Evolutionary conservation across 495 filamentous ascomycete species (phyloP).

Genomic region (Hypoxylon subgilvum): DNA sequence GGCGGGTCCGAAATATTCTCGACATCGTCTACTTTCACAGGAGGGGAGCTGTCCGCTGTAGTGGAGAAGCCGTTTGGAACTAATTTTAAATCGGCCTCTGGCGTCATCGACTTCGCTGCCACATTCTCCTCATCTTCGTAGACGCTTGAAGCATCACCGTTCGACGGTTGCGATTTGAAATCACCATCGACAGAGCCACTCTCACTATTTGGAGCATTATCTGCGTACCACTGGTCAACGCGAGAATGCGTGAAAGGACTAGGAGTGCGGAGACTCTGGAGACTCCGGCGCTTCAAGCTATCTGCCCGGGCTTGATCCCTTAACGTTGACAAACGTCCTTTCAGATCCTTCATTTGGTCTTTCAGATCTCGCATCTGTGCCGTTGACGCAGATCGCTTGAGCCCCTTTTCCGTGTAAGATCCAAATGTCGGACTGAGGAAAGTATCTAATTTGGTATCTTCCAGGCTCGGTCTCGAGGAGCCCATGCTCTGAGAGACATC

Average conservation of each 20-base stretch:
- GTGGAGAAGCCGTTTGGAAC: conserved; percentile 24
- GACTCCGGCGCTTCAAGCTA: conserved; percentile 77
- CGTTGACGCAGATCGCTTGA: conserved; percentile 62
- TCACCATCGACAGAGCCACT: conserved; percentile 23
- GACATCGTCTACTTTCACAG: not conserved
- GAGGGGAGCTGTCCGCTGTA: conserved; percentile 7
- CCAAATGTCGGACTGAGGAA: conserved; percentile 51
- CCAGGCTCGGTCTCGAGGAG: conserved; percentile 35
- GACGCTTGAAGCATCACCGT: conserved; percentile 45
- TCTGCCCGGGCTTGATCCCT: conserved; percentile 84
- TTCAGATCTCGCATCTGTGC: conserved; percentile 82
- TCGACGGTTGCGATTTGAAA: conserved; percentile 41
- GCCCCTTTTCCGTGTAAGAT: conserved; percentile 43
- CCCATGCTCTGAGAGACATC: conserved; percentile 36
- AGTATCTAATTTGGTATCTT: conserved; percentile 40
- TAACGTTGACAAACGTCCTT: conserved; percentile 85
- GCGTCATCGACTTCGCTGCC: conserved; percentile 7
- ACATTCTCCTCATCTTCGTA: conserved; percentile 24
- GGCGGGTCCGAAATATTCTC: conserved; percentile 6
- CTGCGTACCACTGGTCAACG: conserved; percentile 72
- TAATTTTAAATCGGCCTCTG: conserved; percentile 20
- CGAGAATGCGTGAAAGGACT: conserved; percentile 81
- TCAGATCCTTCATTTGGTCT: conserved; percentile 91
- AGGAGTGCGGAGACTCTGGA: conserved; percentile 81
- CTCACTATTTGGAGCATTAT: conserved; percentile 44